Percentiles rank a stretch among this genome's conserved stretches.
These are phyloP conservation scores for Cotoneaster glaucophyllus DNA, from an alignment of 306 rosid species.

Conservation along the genomic window DNA sequence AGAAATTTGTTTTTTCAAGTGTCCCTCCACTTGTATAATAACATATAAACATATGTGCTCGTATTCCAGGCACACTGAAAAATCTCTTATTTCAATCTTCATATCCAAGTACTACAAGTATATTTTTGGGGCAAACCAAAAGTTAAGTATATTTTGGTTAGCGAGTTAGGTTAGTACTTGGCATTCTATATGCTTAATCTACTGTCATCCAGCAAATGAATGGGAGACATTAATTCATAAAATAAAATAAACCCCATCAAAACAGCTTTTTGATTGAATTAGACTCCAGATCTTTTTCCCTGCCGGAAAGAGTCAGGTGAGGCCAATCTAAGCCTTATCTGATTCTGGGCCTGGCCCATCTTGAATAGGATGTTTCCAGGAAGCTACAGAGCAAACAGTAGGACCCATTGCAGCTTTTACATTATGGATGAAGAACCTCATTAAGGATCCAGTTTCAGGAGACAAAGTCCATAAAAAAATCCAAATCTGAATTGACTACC, in stretches of 20 bases:
- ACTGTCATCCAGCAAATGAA: background rate
- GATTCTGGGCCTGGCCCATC: background rate
- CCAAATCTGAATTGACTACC: background rate
- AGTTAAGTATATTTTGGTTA: background rate
- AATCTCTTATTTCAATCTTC: background rate
- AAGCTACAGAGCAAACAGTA: background rate
- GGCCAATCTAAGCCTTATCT: background rate
- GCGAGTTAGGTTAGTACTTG: background rate
- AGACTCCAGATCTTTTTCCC: too few relatives aligned
- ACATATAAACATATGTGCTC: too few relatives aligned
- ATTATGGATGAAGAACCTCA: background rate
- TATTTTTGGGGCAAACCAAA: background rate
- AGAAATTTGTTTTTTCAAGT: too few relatives aligned
- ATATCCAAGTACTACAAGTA: background rate
- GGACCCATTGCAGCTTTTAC: background rate
- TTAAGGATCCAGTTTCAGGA: background rate
- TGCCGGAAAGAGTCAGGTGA: background rate
- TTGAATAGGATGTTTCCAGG: background rate
- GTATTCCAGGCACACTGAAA: too few relatives aligned
- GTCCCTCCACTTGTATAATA: too few relatives aligned
- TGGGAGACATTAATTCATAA: background rate
- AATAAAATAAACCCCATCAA: background rate
- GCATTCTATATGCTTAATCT: background rate
- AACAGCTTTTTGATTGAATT: background rate
- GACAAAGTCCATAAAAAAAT: background rate